Base-by-base conservation (phyloP, 2,329 filamentous ascomycete genomes). In the Exutisphaerella laricina region DNA sequence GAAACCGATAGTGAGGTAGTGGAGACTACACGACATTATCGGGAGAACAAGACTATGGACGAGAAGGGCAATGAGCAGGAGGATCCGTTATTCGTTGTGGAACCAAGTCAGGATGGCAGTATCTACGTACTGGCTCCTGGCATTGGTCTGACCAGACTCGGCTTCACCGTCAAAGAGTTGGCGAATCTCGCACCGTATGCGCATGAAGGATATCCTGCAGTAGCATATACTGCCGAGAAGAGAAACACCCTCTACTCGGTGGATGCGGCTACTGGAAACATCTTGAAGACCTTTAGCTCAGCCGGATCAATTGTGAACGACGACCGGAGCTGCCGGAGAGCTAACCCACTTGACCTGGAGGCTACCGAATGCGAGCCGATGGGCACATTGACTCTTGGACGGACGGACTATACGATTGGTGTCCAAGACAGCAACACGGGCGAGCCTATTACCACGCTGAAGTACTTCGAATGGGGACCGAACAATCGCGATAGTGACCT, bases 21-120 rank as follows among this genome's bases (percentile, higher is more conserved):
- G 50, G 85, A 96, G 67, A 95, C 88, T 33, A 81, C 79, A 45
- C 89, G 96, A 64, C 80, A 88, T 63, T 78, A 82, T 48, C 73
- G 76, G 51, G 51, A 57, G 23, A 86, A 88, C 63, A 74, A 72
- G 43, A 84, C 84, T 20, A 62, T 74, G 44, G 72, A 76, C 26
- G 74, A 79, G 61, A 75, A 77, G 56, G 72, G 75, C 34, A 68
- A 80, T 17, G 69, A 75, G 23, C 81, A 92, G 54, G 87, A 94
- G 58, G 85, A 94, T 58, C 92, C 88, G 58, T 73, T 95, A 34
- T 98, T 92, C 88, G 89, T 94, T 42, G 86, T 98, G 41, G 92
- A 97, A 66, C 92, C 92, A 10, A 90, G 78, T 53, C 80, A 84
- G 53, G 85, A 95, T 63, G 92, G 92, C 3, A 82, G 79, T 56